Percentiles rank a stretch among this genome's conserved stretches.
Conservation (phyloP, 345 rosid genomes). For the Eucalyptus pauciflora region DNA sequence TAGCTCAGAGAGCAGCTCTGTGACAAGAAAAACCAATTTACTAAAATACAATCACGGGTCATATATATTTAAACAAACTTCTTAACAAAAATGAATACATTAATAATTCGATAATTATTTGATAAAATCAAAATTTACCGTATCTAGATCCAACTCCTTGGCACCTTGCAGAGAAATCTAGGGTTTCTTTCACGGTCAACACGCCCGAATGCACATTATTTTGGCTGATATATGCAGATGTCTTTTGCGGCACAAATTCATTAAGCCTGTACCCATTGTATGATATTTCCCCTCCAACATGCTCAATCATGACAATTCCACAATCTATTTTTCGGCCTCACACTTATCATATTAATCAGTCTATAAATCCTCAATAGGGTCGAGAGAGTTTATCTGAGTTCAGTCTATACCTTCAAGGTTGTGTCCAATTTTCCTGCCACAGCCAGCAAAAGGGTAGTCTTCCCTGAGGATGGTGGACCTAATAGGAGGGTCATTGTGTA, state of each 20-base stretch:
- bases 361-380: not conserved
- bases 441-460: constrained; percentile 69
- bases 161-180: constrained; percentile 88
- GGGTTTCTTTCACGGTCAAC: constrained; percentile 84
- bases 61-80: not conserved
- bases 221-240: constrained; percentile 86
- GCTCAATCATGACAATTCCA: not conserved
- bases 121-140: constrained; percentile 17
- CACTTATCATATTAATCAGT: not conserved
- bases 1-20: constrained; percentile 62
- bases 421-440: constrained; percentile 65
- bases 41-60: not conserved
- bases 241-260: constrained; percentile 72
- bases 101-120: not conserved
- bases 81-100: not conserved
- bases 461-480: constrained; percentile 91
- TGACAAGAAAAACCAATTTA: not conserved
- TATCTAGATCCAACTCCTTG: constrained; percentile 80
- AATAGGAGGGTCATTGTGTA: constrained; percentile 53
- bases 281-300: constrained; percentile 60
- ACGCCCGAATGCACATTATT: constrained; percentile 79
- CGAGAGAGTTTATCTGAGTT: not conserved
- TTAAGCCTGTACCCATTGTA: constrained; percentile 58
- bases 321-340: not conserved
- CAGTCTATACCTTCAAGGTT: constrained; percentile 30